Base-by-base conservation (phyloP, 2,329 filamentous ascomycete species). In the Calonectria montana region DNA sequence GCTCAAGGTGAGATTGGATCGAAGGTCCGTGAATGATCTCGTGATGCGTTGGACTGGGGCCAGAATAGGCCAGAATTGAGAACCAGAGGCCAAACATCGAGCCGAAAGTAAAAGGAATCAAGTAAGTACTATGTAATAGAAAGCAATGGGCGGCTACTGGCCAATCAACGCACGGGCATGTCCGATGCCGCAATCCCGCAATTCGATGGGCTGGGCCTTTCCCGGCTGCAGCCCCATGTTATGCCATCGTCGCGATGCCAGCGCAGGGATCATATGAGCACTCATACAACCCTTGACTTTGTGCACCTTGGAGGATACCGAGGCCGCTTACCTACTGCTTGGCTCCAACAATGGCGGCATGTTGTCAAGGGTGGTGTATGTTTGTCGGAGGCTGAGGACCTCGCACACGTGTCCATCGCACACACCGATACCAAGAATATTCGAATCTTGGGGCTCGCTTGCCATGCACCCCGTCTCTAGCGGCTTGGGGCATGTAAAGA, bases 61-160 rank as follows among this genome's bases (percentile, higher is more conserved):
- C n/a, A 57, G 70, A 70, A 67, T 73, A 73, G 73, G 63, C 63
- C 41, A 72, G 70, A 71, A 61, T 57, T 64, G 71, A 75, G 74
- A 66, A 65, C 67, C 59, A 72, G 61, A 55, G 37, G 31, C n/a
- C 35, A 41, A 39, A 23, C 65, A 70, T 72, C 68, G 66, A 65
- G 64, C 41, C 45, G 70, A 68, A 63, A 71, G 71, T 79, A 76
- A 77, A 47, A 79, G 77, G 47, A 79, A 79, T 79, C 75, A 78
- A 73, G 77, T 79, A 79, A 79, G 70, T 76, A 69, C 77, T 79
- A 79, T 76, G 77, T 79, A 79, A 79, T 79, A 59, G 65, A 72
- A 79, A 78, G 67, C 74, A 62, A 71, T 37, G 43, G 71, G 74
- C 75, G 77, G 71, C 74, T 77, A 78, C 76, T 70, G 75, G 70